phyloP scores from a whole-genome alignment of 2,329 filamentous ascomycete genomes.

The Aureobasidium sp. region DNA sequence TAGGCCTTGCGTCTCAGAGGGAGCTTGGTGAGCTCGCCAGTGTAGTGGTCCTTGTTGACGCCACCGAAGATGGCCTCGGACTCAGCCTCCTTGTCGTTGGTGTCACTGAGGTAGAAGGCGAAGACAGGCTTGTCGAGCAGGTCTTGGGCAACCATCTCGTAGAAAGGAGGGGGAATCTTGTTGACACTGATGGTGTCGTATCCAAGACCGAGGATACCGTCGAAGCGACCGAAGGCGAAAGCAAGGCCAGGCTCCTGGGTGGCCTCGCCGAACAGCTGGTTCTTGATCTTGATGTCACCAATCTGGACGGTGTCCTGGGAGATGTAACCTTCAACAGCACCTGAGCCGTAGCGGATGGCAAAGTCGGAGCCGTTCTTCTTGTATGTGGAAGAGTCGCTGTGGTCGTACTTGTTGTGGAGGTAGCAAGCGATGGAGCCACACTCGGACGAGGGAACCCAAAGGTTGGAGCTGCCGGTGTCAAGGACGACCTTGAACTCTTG shows the following conservation, averaged over 20 bases:
- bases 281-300: constrained; percentile 79
- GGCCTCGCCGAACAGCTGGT: constrained; percentile 93
- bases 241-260: constrained; percentile 92
- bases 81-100: constrained; percentile 61
- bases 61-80: constrained; percentile 90
- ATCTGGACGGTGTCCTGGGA: constrained; percentile 83
- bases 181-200: constrained; percentile 98
- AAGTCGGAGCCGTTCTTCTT: constrained; percentile 90
- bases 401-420: constrained; percentile 95
- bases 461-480: constrained; percentile 96
- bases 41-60: constrained; percentile 72
- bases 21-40: constrained; percentile 84
- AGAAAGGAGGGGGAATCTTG: constrained; percentile 88
- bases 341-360: constrained; percentile 91
- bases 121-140: constrained; percentile 90
- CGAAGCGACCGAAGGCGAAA: constrained; percentile 95
- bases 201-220: constrained; percentile 90
- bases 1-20: constrained; percentile 97
- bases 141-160: constrained; percentile 86
- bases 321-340: constrained; percentile 86
- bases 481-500: constrained; percentile 98
- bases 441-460: constrained; percentile 89
- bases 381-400: constrained; percentile 78
- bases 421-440: constrained; percentile 97
- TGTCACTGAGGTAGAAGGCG: constrained; percentile 86